These are phyloP conservation scores for Coniochaeta ligniaria DNA, from an alignment of 2,329 filamentous ascomycete genomes.

Conservation along the genomic window DNA sequence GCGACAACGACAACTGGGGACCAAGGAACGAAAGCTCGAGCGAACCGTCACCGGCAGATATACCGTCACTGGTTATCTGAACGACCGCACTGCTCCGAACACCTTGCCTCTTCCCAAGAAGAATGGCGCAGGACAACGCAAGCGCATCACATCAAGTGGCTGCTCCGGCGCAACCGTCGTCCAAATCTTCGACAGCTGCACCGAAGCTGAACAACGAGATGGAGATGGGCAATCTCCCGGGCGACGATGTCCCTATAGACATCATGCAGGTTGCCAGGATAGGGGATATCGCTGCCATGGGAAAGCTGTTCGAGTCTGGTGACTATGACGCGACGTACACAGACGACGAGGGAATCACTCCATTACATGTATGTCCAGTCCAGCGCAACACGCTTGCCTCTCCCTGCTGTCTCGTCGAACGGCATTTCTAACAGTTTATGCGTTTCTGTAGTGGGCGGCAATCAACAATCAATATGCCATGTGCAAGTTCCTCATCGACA, in stretches of 20 bases:
- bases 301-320: slow-evolving; percentile 79
- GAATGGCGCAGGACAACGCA: slow-evolving; percentile 19
- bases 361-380: slow-evolving; percentile 66
- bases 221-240: slow-evolving; percentile 44
- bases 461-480: slow-evolving; percentile 98
- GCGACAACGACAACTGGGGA: background rate
- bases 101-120: slow-evolving; percentile 17
- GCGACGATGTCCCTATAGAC: slow-evolving; percentile 56
- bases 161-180: slow-evolving; percentile 45
- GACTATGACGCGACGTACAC: slow-evolving; percentile 76
- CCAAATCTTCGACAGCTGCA: slow-evolving; percentile 33
- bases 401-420: background rate
- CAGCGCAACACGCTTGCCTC: slow-evolving; percentile 10
- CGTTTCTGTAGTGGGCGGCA: slow-evolving; percentile 74
- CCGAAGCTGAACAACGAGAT: slow-evolving; percentile 48
- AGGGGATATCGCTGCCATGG: slow-evolving; percentile 79
- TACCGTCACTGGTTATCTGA: background rate
- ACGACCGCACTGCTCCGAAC: background rate
- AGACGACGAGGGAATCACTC: slow-evolving; percentile 91
- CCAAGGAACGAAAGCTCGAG: background rate
- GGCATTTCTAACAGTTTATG: background rate
- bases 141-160: slow-evolving; percentile 25
- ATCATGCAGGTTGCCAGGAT: slow-evolving; percentile 92
- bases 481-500: slow-evolving; percentile 85
- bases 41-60: background rate